Conservation (phyloP, 306 rosid genomes). For the Glycine soja region DNA sequence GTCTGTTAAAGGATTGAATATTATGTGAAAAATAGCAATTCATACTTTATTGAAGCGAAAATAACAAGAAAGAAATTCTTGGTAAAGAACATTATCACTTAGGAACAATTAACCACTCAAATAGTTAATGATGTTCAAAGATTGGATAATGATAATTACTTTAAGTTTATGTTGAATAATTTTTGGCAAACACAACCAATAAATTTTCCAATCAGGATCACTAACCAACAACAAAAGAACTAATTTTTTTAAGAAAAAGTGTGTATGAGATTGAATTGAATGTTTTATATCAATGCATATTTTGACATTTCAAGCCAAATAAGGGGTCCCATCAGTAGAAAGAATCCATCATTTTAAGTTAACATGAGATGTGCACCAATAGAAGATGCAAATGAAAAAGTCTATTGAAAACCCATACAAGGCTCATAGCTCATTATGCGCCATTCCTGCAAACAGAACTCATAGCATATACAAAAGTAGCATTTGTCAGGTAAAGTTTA, state of each 20-base stretch:
- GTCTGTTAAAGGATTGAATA: constrained; percentile 60
- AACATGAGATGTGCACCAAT: constrained; percentile 1
- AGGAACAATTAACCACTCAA: constrained; percentile 34
- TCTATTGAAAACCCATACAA: background rate
- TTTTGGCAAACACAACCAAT: constrained; percentile 31
- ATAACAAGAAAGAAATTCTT: too few species aligned
- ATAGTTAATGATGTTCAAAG: background rate
- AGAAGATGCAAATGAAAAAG: constrained; percentile 21
- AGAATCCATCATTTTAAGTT: constrained; percentile 24
- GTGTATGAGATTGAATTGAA: background rate
- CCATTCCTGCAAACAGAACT: constrained; percentile 6
- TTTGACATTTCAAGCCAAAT: constrained; percentile 23
- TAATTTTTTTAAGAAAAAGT: background rate
- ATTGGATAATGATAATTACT: background rate
- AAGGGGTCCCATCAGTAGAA: constrained; percentile 9
- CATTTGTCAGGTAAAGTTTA: constrained; percentile 2
- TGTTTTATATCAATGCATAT: too few species aligned
- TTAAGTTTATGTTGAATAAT: constrained; percentile 23
- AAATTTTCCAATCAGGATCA: constrained; percentile 1
- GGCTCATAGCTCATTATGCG: background rate
- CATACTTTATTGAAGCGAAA: constrained; percentile 28
- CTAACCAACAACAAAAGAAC: constrained; percentile 10
- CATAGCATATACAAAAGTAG: constrained; percentile 19
- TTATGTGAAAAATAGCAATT: constrained; percentile 37
- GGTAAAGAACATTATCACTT: background rate